A percentile compares a stretch with the other conserved stretches of the same genome.
Evolutionary conservation across 108 stramenopile genomes (phyloP).

Genomic region (Mediolabrus comicus): DNA sequence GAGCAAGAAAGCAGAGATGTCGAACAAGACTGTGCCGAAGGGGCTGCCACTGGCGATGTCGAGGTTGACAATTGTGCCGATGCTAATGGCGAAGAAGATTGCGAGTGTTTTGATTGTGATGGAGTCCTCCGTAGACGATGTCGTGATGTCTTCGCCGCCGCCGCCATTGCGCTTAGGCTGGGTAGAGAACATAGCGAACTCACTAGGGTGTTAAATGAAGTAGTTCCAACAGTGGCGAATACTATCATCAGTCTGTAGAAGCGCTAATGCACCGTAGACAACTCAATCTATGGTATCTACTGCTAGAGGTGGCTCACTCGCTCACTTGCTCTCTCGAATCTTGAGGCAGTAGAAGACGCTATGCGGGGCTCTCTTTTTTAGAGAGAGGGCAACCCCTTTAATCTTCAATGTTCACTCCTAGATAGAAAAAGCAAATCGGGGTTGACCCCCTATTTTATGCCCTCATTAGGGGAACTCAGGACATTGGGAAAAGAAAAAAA

Average conservation of each 20-base stretch:
- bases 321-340: too few relatives aligned
- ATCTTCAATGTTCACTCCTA: too few relatives aligned
- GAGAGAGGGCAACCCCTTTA: too few relatives aligned
- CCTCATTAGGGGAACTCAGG: too few relatives aligned
- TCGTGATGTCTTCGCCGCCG: not conserved
- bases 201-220: conserved; percentile 83
- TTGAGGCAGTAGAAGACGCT: too few relatives aligned
- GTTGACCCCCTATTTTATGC: too few relatives aligned
- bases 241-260: conserved; percentile 18
- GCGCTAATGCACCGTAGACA: not conserved
- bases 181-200: conserved; percentile 48
- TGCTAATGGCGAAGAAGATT: conserved; percentile 15
- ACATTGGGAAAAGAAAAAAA: too few relatives aligned
- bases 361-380: too few relatives aligned
- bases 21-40: conserved; percentile 8
- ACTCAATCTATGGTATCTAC: too few relatives aligned
- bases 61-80: conserved; percentile 13
- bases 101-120: conserved; percentile 16
- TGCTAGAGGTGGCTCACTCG: too few relatives aligned
- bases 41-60: conserved; percentile 4
- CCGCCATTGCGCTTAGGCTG: conserved; percentile 58
- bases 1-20: conserved; percentile 2
- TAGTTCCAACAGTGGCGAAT: conserved; percentile 96
- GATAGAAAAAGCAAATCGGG: too few relatives aligned
- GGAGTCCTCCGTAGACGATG: not conserved